phyloP scores from a whole-genome alignment of 2,329 filamentous ascomycete genomes.

The Thelonectria rubi region DNA sequence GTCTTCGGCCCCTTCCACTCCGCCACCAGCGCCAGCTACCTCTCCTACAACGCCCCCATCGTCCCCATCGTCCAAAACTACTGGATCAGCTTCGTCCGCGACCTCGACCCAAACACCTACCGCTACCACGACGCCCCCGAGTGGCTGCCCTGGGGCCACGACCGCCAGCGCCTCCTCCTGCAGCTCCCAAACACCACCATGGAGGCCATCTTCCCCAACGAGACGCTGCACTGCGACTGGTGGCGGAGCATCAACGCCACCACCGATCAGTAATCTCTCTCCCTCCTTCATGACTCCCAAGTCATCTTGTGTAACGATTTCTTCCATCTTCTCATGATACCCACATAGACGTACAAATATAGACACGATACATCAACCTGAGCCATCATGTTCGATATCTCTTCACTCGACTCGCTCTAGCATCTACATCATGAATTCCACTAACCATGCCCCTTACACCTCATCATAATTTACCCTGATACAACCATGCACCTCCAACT shows the following conservation, averaged over 20 bases:
- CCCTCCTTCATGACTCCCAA: slow-evolving; percentile 10
- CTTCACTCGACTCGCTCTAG: slow-evolving; percentile 23
- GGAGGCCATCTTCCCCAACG: slow-evolving; percentile 49
- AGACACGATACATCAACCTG: background rate
- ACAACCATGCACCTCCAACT: background rate
- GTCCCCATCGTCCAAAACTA: slow-evolving; percentile 60
- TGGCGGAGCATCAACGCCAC: slow-evolving; percentile 51
- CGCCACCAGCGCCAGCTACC: slow-evolving; percentile 48
- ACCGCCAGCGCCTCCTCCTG: slow-evolving; percentile 49
- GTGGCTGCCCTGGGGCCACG: slow-evolving; percentile 54
- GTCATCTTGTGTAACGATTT: slow-evolving; percentile 10
- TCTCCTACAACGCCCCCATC: slow-evolving; percentile 54
- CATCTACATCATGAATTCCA: slow-evolving; percentile 11
- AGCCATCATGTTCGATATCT: background rate
- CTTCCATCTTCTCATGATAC: slow-evolving; percentile 28
- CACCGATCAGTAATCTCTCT: slow-evolving; percentile 36
- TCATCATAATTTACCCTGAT: background rate
- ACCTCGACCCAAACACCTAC: slow-evolving; percentile 55
- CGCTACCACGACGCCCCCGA: slow-evolving; percentile 46
- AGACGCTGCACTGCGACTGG: slow-evolving; percentile 51
- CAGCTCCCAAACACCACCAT: slow-evolving; percentile 51
- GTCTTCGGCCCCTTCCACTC: slow-evolving; percentile 57
- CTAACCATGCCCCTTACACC: slow-evolving; percentile 13
- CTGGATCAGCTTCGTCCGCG: slow-evolving; percentile 58
- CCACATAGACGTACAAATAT: slow-evolving; percentile 19